Base-by-base conservation (phyloP, 805 yeast genomes). In the Zygoascus bituminiphila region DNA sequence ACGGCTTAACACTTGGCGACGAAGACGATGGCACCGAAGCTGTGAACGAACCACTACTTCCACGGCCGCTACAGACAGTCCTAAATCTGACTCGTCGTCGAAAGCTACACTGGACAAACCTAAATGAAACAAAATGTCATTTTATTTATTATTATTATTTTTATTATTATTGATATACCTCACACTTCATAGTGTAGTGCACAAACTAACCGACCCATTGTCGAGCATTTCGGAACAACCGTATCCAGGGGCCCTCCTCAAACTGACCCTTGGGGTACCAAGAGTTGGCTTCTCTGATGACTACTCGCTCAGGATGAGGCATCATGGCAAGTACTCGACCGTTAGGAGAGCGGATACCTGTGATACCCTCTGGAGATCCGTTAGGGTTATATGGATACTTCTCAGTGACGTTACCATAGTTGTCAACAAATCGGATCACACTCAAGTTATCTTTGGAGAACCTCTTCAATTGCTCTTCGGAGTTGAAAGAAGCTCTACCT, bases 281-380 rank as follows among this genome's bases (percentile, higher is more conserved):
- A 3, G 97, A 88, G 71, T 91, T 91, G 48, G 94, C 73, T 67
- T 86, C 96, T 62, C 82, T 73, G 70, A 96, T 78, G 49, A 82
- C 75, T 45, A 86, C 93, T 71, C 98, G 86, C 70, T 93, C 98
- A 21, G 98, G 98, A 66, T 93, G 98, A 42, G 98, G 98, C 98
- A 93, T 93, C 88, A 93, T 79, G 4, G 97, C 97, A 59, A 93
- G 73, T 2, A 93, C 97, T 66, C 98, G 82, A 55, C 98, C 98
- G 62, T 86, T 88, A 46, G 88, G 87, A 47, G 89, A 80, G 54
- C 83, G 75, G 49, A 93, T 79, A 74, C 97, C 98, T 35, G 96
- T 84, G 59, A 93, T 86, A 68, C 96, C 97, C 48, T 77, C 78
- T 39, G 93, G 87, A 12, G 97, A 87, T 40, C 98, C 98, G 69